Base-by-base conservation (phyloP, 176 grass and related monocot species). In the Tillandsia leiboldiana region DNA sequence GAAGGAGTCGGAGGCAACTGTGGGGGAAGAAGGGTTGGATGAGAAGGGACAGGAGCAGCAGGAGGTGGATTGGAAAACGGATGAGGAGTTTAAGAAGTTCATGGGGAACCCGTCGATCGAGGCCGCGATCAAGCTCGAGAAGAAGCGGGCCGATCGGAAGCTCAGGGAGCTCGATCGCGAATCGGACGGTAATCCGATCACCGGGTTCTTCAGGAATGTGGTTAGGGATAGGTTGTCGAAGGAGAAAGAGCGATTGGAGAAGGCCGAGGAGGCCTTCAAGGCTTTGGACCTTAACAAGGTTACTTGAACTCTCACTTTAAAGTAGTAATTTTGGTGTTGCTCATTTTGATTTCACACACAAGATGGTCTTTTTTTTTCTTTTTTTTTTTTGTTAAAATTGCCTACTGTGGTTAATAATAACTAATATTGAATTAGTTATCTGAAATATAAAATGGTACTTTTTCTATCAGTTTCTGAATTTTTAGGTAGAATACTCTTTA, bases 51-150 rank as follows among this genome's bases (percentile, higher is more conserved):
- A 91, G 14, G 27, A 97, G 82, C 85, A 96, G 79, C 91, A 91
- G 80, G 89, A 97, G 80, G 79, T 90, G 86, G 84, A 97, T 70
- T 97, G 94, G 94, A 97, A 87, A 73, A 77, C 87, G 15, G 94
- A 97, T 64, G 94, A 92, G 76, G 94, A 97, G 77, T 97, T 97
- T 82, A 97, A 87, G 86, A 92, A 79, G 70, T 97, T 97, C 79
- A 97, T 97, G 93, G 89, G 94, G 1, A 97, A 97, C 73, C 93
- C 93, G 9, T 92, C 94, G 20, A 97, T 97, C 51, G 86, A 92
- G 79, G 89, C 94, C 1, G 89, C 94, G 65, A 85, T 97, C 77
- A 89, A 97, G 78, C 62, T 97, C 28, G 94, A 97, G 94, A 97
- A 97, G 86, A 79, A 97, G 74, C 71, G 94, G 73, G 80, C 87